Conservation (phyloP, 495 filamentous ascomycete species). For the Aspergillus biplanus region DNA sequence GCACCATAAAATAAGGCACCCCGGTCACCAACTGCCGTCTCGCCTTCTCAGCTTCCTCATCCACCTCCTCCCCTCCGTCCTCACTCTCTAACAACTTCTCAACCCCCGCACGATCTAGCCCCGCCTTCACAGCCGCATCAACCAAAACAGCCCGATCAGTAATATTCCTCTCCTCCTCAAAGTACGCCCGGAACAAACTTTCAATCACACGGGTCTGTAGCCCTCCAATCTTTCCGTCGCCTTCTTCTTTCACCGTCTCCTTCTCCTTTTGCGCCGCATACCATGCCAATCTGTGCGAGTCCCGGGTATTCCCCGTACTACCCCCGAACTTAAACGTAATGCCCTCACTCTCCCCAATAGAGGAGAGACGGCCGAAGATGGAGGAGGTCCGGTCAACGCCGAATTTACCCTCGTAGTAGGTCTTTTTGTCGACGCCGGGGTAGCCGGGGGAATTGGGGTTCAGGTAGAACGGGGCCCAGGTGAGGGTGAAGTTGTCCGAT, state of each 20-base stretch:
- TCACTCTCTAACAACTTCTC: slow-evolving; percentile 64
- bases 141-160: slow-evolving; percentile 63
- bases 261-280: slow-evolving; percentile 63
- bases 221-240: slow-evolving; percentile 27
- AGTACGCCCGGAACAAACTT: slow-evolving; percentile 72
- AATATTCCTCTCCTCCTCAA: slow-evolving; percentile 79
- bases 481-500: slow-evolving; percentile 68
- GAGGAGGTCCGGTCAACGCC: slow-evolving; percentile 58
- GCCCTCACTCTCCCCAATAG: slow-evolving; percentile 63
- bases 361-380: slow-evolving; percentile 60
- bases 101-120: slow-evolving; percentile 61
- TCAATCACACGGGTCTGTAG: slow-evolving; percentile 67
- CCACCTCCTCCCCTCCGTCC: slow-evolving; percentile 68
- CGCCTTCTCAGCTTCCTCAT: slow-evolving; percentile 67
- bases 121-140: slow-evolving; percentile 64
- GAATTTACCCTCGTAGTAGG: slow-evolving; percentile 59
- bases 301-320: slow-evolving; percentile 74
- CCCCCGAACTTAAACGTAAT: slow-evolving; percentile 76
- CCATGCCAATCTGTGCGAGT: slow-evolving; percentile 76
- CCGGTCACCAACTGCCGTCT: slow-evolving; percentile 62
- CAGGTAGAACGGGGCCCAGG: slow-evolving; percentile 81
- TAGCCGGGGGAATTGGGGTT: slow-evolving; percentile 63
- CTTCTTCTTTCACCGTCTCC: slow-evolving; percentile 25
- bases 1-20: slow-evolving; percentile 75
- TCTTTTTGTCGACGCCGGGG: slow-evolving; percentile 58